phyloP scores from a whole-genome alignment of 163 green algal species.

The Chlamydomonas reinhardtii region DNA sequence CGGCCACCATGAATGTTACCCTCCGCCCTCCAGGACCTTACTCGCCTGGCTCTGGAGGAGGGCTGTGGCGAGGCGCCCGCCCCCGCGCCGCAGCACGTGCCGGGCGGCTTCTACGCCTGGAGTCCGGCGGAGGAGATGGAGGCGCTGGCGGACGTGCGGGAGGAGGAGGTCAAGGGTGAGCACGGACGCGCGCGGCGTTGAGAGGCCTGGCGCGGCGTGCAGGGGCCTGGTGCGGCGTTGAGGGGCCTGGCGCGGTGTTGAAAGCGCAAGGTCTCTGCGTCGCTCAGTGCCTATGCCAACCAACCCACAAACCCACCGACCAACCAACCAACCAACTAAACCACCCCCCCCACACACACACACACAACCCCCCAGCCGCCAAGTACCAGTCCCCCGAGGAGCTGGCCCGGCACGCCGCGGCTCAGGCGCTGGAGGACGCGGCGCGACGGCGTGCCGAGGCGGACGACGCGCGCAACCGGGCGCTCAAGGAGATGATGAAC shows the following conservation, averaged over 20 bases:
- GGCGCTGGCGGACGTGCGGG: slow-evolving; percentile 42
- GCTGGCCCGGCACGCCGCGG: slow-evolving; percentile 43
- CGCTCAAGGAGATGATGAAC: slow-evolving; percentile 70
- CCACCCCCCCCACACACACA: too few species aligned
- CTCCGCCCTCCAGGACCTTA: too few species aligned
- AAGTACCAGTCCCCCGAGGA: slow-evolving; percentile 59
- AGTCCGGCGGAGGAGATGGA: slow-evolving; percentile 14
- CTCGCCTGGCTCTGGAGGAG: background rate
- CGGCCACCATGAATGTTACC: too few species aligned
- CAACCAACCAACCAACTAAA: too few species aligned
- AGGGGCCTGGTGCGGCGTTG: too few species aligned
- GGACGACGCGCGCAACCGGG: slow-evolving; percentile 57
- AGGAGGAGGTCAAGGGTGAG: slow-evolving; percentile 39
- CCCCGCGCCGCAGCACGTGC: slow-evolving; percentile 12
- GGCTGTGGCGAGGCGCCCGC: background rate
- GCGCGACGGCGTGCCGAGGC: slow-evolving; percentile 49
- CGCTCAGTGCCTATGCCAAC: too few species aligned
- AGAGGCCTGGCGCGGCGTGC: too few species aligned
- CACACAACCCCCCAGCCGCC: background rate
- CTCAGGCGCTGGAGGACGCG: slow-evolving; percentile 36
- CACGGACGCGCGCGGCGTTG: too few species aligned
- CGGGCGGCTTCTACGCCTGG: slow-evolving; percentile 24
- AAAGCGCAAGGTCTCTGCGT: too few species aligned
- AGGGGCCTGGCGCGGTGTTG: too few species aligned
- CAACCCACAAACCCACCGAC: too few species aligned